Evolutionary conservation across 2,329 filamentous ascomycete species (phyloP).

Genomic region (Xylaria sp.): DNA sequence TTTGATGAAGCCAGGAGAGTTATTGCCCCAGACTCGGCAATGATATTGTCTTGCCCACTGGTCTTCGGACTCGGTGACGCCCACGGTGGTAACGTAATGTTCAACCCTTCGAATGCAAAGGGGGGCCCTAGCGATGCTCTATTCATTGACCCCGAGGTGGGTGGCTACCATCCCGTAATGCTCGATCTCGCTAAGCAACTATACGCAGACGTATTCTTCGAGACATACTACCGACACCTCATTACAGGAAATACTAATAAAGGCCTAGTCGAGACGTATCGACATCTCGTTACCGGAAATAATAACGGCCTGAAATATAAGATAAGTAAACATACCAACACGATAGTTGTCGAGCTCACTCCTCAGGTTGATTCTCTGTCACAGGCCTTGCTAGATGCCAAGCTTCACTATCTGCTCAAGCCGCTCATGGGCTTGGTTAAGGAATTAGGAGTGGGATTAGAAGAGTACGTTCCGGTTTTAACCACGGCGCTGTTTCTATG

Average conservation of each 20-base stretch:
- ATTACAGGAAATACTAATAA: background rate
- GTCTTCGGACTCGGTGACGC: constrained; percentile 32
- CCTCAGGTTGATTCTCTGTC: constrained; percentile 24
- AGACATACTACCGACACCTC: constrained; percentile 10
- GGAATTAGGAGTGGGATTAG: constrained; percentile 2
- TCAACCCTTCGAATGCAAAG: background rate
- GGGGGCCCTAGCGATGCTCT: constrained; percentile 12
- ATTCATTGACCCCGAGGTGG: constrained; percentile 29
- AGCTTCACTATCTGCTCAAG: constrained; percentile 32
- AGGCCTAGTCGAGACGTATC: constrained; percentile 14
- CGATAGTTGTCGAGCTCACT: constrained; percentile 8
- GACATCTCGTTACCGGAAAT: background rate
- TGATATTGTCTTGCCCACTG: constrained; percentile 17
- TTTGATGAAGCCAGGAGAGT: constrained; percentile 5
- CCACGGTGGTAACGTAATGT: constrained; percentile 32
- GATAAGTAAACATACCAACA: constrained; percentile 3
- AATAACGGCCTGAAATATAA: background rate
- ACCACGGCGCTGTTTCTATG: constrained; percentile 20
- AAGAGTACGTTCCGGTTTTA: constrained; percentile 23
- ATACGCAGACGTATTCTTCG: constrained; percentile 33
- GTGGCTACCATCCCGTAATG: constrained; percentile 32
- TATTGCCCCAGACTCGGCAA: constrained; percentile 8
- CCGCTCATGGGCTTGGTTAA: constrained; percentile 26
- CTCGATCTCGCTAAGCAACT: constrained; percentile 34
- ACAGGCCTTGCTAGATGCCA: constrained; percentile 33